Conservation (phyloP, 768 basidiomycete genomes). For the Porpolomopsis calyptriformis region DNA sequence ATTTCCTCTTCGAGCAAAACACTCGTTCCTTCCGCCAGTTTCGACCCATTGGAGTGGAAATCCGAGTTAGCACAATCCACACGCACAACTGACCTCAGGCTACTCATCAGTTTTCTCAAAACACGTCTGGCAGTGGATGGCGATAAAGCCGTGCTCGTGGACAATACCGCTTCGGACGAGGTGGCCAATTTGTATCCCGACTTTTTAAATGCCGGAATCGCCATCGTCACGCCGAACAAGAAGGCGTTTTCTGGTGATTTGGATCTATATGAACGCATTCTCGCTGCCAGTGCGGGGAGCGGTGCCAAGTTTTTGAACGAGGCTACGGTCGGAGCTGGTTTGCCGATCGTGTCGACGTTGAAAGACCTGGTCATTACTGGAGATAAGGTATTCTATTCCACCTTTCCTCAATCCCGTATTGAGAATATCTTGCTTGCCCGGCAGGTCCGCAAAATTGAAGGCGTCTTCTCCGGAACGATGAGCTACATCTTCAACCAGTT, state of each 20-base stretch:
- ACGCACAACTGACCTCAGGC: conserved; percentile 39
- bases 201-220: conserved; percentile 68
- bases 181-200: conserved; percentile 76
- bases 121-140: conserved; percentile 35
- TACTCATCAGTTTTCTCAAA: conserved; percentile 36
- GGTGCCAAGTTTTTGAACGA: conserved; percentile 74
- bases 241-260: conserved; percentile 81
- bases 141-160: conserved; percentile 61
- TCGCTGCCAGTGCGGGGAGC: conserved; percentile 44
- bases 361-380: conserved; percentile 89
- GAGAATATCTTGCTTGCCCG: neutral
- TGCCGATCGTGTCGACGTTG: conserved; percentile 85
- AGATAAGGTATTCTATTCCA: conserved; percentile 55
- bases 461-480: conserved; percentile 95
- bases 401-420: neutral
- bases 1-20: conserved; percentile 58
- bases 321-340: conserved; percentile 89
- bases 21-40: conserved; percentile 38
- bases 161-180: conserved; percentile 82
- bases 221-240: conserved; percentile 95
- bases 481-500: conserved; percentile 99
- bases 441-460: conserved; percentile 84
- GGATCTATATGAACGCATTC: conserved; percentile 57
- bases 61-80: conserved; percentile 25
- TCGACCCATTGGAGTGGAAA: conserved; percentile 30